Percentiles rank a stretch among this genome's conserved stretches.
Conservation (phyloP, 805 yeast genomes). For the Suhomyces faveliae region DNA sequence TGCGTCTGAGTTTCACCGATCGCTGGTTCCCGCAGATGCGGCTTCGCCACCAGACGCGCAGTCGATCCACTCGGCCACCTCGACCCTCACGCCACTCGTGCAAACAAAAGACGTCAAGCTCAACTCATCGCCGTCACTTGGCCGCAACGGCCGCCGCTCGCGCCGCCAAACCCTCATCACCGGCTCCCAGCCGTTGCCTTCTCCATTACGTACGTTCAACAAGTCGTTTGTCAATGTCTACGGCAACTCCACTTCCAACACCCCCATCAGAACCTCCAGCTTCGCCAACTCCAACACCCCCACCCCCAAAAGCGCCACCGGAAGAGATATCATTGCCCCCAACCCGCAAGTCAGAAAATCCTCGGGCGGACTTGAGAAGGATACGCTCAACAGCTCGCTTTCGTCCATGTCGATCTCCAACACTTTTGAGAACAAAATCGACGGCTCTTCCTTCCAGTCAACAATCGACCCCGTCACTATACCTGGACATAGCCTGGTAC, state of each 20-base stretch:
- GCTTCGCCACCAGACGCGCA: neutral
- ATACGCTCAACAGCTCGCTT: conserved; percentile 35
- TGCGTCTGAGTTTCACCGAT: conserved; percentile 9
- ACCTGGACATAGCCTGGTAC: conserved; percentile 11
- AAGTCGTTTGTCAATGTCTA: conserved; percentile 39
- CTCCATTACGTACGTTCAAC: conserved; percentile 68
- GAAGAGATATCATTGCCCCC: conserved; percentile 7
- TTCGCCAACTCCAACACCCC: conserved; percentile 38
- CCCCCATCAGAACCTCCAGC: conserved; percentile 29
- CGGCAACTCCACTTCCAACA: conserved; percentile 38
- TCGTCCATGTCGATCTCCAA: conserved; percentile 44
- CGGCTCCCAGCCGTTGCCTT: conserved; percentile 91
- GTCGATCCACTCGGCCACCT: neutral
- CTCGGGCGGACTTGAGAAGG: conserved; percentile 15
- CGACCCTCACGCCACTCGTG: neutral
- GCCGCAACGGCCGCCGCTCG: conserved; percentile 50
- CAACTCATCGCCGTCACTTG: conserved; percentile 36
- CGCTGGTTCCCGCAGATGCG: conserved; percentile 7
- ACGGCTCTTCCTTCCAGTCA: neutral
- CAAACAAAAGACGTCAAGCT: conserved; percentile 2
- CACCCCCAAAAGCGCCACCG: conserved; percentile 2
- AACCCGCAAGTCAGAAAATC: conserved; percentile 8
- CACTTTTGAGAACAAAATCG: conserved; percentile 12
- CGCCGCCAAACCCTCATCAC: conserved; percentile 77
- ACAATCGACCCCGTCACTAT: conserved; percentile 8